Percentiles rank a stretch among this genome's conserved stretches.
Evolutionary conservation across 2,329 filamentous ascomycete genomes (phyloP).

Genomic region (Macrophomina tecta): DNA sequence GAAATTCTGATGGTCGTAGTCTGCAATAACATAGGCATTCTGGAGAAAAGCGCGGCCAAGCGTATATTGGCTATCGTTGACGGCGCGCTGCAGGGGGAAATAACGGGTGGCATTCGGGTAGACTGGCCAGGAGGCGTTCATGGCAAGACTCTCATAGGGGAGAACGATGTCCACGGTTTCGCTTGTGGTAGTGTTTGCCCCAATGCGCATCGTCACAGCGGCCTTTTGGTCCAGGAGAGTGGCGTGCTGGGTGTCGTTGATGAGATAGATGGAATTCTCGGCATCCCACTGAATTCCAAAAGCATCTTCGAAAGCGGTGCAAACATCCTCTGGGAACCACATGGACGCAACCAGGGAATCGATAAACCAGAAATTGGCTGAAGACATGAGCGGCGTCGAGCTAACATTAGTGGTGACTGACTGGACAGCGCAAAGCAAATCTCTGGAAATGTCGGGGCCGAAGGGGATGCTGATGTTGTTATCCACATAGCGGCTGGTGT

Average conservation of each 20-base stretch:
- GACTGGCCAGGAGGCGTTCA: conserved; percentile 35
- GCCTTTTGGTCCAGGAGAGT: conserved; percentile 41
- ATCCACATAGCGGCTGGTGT: conserved; percentile 39
- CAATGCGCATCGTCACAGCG: conserved; percentile 41
- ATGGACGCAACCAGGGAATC: conserved; percentile 48
- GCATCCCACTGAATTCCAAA: conserved; percentile 48
- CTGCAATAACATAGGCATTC: conserved; percentile 48
- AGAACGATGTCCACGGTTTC: conserved; percentile 41
- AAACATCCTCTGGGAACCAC: conserved; percentile 47
- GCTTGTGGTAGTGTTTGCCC: conserved; percentile 34
- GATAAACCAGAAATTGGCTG: conserved; percentile 40
- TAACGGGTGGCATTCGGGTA: conserved; percentile 38
- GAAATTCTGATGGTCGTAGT: conserved; percentile 42
- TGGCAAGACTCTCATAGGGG: conserved; percentile 48
- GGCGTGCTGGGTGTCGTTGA: conserved; percentile 45
- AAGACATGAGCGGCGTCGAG: conserved; percentile 41
- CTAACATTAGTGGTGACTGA: conserved; percentile 35
- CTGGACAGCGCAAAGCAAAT: conserved; percentile 39
- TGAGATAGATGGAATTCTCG: conserved; percentile 42
- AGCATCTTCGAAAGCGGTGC: conserved; percentile 42
- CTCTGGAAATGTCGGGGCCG: conserved; percentile 37
- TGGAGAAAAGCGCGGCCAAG: conserved; percentile 50
- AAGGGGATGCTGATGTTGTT: conserved; percentile 38
- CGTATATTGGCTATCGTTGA: conserved; percentile 45
- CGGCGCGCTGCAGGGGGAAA: conserved; percentile 47